Conservation (phyloP, 1,284 basidiomycete species). For the Termitomyces sp. region DNA sequence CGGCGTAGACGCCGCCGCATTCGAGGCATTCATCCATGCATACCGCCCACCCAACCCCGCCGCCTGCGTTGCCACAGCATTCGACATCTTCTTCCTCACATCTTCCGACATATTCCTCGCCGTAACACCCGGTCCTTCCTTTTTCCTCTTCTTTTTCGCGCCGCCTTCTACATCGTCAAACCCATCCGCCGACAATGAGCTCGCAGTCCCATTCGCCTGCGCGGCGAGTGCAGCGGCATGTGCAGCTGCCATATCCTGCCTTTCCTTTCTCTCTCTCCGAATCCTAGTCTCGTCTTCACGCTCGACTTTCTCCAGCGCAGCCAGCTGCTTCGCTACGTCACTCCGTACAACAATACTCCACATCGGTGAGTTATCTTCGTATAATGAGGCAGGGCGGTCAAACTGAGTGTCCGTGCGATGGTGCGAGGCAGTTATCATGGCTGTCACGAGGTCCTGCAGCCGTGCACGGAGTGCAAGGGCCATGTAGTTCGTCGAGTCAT, state of each 20-base stretch:
- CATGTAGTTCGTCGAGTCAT: constrained; percentile 71
- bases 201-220: constrained; percentile 38
- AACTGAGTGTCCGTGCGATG: constrained; percentile 73
- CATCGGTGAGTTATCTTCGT: constrained; percentile 65
- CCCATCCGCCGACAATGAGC: constrained; percentile 25
- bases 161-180: constrained; percentile 42
- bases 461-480: constrained; percentile 75
- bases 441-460: constrained; percentile 64
- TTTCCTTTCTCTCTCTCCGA: constrained; percentile 69
- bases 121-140: constrained; percentile 77
- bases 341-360: constrained; percentile 71
- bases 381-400: constrained; percentile 59
- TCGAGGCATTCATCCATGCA: constrained; percentile 77
- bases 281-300: constrained; percentile 75
- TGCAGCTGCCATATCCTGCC: constrained; percentile 61
- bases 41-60: constrained; percentile 79
- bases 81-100: constrained; percentile 83
- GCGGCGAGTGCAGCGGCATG: constrained; percentile 59
- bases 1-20: constrained; percentile 37
- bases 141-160: constrained; percentile 81
- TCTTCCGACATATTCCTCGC: constrained; percentile 86
- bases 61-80: constrained; percentile 81
- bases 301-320: constrained; percentile 68
- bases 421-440: constrained; percentile 65
- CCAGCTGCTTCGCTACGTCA: constrained; percentile 72